These are phyloP conservation scores for Laguncularia racemosa DNA, from an alignment of 345 rosid genomes.

Conservation along the genomic window DNA sequence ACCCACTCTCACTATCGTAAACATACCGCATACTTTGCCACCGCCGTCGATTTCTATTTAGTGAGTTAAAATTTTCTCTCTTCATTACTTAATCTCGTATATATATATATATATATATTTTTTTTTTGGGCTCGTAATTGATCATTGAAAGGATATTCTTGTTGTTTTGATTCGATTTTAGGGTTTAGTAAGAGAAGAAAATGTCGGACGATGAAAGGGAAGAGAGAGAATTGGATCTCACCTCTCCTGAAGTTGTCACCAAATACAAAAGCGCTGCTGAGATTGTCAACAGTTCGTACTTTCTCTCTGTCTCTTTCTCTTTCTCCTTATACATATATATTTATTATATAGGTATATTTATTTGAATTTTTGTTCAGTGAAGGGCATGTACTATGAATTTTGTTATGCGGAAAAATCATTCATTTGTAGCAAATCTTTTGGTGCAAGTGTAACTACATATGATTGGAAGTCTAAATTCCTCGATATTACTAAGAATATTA, in stretches of 20 bases:
- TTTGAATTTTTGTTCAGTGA: neutral
- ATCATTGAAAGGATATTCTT: too few species aligned
- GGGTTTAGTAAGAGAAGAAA: too few species aligned
- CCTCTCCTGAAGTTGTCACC: slow-evolving; percentile 88
- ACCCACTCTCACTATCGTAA: too few species aligned
- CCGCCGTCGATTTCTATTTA: too few species aligned
- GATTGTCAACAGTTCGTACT: slow-evolving; percentile 69
- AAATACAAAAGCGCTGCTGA: slow-evolving; percentile 96
- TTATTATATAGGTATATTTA: neutral
- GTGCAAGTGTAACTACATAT: neutral
- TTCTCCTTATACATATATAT: neutral
- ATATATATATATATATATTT: too few species aligned
- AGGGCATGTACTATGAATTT: neutral
- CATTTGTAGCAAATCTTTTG: neutral
- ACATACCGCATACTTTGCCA: too few species aligned
- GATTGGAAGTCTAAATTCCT: neutral
- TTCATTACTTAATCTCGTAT: too few species aligned
- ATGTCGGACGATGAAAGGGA: slow-evolving; percentile 99
- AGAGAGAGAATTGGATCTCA: slow-evolving; percentile 96
- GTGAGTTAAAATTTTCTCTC: too few species aligned
- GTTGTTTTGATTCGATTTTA: too few species aligned
- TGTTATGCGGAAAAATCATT: neutral
- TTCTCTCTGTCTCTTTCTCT: slow-evolving; percentile 1
- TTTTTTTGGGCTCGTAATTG: too few species aligned
- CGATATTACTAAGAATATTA: too few species aligned